phyloP scores from a whole-genome alignment of 2,329 filamentous ascomycete species.

The Pseudovirgaria hyperparasitica region DNA sequence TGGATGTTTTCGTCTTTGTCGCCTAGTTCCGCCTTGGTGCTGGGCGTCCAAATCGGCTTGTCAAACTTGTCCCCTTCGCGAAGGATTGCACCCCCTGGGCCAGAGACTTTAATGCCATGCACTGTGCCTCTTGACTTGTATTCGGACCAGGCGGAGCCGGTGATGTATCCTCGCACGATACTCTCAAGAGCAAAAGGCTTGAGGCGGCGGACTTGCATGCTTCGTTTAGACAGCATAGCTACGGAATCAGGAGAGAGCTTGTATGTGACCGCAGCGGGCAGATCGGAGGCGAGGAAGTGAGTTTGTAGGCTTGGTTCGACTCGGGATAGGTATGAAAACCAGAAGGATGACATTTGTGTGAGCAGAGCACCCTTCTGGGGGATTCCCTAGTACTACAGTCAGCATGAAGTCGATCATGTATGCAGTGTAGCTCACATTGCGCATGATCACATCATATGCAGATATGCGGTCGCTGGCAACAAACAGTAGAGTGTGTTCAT shows the following conservation, averaged over 20 bases:
- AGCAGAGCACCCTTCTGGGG: conserved; percentile 55
- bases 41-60: conserved; percentile 62
- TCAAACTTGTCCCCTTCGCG: conserved; percentile 58
- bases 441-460: conserved; percentile 85
- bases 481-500: conserved; percentile 62
- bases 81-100: conserved; percentile 53
- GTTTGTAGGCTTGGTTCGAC: conserved; percentile 46
- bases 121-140: conserved; percentile 63
- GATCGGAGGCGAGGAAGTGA: conserved; percentile 47
- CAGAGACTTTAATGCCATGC: conserved; percentile 70
- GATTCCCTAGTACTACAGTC: conserved; percentile 41
- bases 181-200: conserved; percentile 69
- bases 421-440: conserved; percentile 44
- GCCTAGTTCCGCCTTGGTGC: conserved; percentile 72
- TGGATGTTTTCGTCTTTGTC: conserved; percentile 78
- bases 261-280: conserved; percentile 38
- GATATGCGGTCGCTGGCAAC: conserved; percentile 84
- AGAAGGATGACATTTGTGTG: conserved; percentile 53
- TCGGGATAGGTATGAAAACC: conserved; percentile 50
- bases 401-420: conserved; percentile 1
- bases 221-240: conserved; percentile 45
- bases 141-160: conserved; percentile 73
- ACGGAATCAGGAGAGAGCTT: conserved; percentile 14
- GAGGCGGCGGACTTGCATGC: conserved; percentile 65
- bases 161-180: conserved; percentile 83